phyloP scores from a whole-genome alignment of 2,329 filamentous ascomycete species.

The Penicillium sp. region DNA sequence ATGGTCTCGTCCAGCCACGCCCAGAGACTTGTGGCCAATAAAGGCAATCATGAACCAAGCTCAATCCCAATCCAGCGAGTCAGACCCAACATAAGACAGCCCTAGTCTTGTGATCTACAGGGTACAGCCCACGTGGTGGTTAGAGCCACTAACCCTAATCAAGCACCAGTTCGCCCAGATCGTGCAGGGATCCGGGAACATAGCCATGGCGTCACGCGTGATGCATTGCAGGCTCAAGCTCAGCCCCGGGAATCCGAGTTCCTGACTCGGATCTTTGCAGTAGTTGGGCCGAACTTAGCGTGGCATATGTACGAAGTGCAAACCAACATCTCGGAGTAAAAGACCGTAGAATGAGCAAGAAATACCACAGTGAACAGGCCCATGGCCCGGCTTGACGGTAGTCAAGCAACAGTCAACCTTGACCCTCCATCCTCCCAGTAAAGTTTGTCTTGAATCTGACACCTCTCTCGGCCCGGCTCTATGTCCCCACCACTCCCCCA shows the following conservation, averaged over 20 bases:
- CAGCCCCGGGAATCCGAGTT: no score
- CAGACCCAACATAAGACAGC: not conserved
- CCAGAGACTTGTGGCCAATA: not conserved
- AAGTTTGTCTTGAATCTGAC: no score
- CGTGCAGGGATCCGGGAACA: constrained; percentile 1
- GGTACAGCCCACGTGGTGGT: constrained; percentile 1
- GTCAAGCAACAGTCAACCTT: no score
- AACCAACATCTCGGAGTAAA: not conserved
- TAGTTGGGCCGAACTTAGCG: not conserved
- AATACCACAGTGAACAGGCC: no score
- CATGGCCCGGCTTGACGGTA: no score
- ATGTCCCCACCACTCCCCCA: not conserved
- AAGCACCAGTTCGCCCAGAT: not conserved
- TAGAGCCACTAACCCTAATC: constrained; percentile 2
- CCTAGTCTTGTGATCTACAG: not conserved
- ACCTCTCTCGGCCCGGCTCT: no score
- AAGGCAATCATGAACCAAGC: not conserved
- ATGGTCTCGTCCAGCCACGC: not conserved
- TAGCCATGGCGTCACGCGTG: constrained; percentile 1
- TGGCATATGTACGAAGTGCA: not conserved
- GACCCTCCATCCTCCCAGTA: no score
- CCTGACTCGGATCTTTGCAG: not conserved
- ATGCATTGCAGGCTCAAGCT: not conserved
- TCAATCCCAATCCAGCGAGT: not conserved
- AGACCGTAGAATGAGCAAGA: no score